Conservation (phyloP, 2,329 filamentous ascomycete genomes). For the Hypocrella siamensis region DNA sequence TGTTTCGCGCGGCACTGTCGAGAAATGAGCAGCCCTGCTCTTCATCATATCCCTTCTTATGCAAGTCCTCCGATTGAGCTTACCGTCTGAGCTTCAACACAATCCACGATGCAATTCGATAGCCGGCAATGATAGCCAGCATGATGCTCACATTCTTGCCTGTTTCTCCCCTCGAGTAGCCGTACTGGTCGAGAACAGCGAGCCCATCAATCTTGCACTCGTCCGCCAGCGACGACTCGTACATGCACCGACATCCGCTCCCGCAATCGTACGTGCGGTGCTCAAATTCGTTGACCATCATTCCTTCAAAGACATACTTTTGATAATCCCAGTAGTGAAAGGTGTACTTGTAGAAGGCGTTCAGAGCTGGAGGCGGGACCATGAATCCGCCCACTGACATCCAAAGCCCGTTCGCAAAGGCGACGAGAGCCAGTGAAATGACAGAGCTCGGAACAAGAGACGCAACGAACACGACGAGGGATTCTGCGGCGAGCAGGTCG, state of each 20-base stretch:
- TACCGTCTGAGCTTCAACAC: slow-evolving; percentile 27
- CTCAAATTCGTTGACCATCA: slow-evolving; percentile 84
- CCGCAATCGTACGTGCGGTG: slow-evolving; percentile 38
- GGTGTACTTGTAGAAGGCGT: slow-evolving; percentile 73
- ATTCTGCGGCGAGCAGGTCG: slow-evolving; percentile 68
- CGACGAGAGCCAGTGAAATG: slow-evolving; percentile 60
- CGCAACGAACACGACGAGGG: slow-evolving; percentile 62
- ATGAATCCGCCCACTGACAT: slow-evolving; percentile 78
- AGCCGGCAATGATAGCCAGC: slow-evolving; percentile 55
- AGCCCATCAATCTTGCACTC: slow-evolving; percentile 57
- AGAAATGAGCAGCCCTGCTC: no score
- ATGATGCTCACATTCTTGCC: slow-evolving; percentile 69
- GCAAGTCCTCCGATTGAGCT: no score
- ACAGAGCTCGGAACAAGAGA: slow-evolving; percentile 67
- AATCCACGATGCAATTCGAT: slow-evolving; percentile 40
- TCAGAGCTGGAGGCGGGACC: slow-evolving; percentile 55
- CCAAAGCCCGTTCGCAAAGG: slow-evolving; percentile 80
- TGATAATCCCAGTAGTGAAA: slow-evolving; percentile 87
- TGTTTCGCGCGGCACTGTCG: no score
- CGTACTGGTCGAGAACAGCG: slow-evolving; percentile 54
- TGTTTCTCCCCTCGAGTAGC: slow-evolving; percentile 50
- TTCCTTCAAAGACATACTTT: slow-evolving; percentile 72
- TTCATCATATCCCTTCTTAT: no score
- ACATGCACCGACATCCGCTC: slow-evolving; percentile 52
- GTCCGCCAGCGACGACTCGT: slow-evolving; percentile 32